A percentile compares a stretch with the other conserved stretches of the same genome.
Evolutionary conservation across 345 rosid genomes (phyloP).

Genomic region (Moringa oleifera): DNA sequence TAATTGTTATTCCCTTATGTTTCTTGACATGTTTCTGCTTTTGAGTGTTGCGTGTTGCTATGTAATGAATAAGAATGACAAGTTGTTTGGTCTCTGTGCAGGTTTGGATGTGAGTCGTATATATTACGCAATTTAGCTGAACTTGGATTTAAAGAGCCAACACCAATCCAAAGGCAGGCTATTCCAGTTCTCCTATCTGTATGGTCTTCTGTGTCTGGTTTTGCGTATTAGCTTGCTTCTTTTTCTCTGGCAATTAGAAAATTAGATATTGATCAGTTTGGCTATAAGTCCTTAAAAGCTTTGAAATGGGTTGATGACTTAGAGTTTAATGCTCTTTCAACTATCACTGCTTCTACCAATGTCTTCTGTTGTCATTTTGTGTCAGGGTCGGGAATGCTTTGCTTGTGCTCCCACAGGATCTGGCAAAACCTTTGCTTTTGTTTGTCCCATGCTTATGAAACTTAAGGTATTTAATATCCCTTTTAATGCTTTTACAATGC

Average conservation of each 20-base stretch:
- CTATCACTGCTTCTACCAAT: background rate
- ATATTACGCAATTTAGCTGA: conserved; percentile 61
- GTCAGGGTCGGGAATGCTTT: conserved; percentile 87
- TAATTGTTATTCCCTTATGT: background rate
- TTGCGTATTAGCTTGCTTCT: background rate
- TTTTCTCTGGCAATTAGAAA: background rate
- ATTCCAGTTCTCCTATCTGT: conserved; percentile 83
- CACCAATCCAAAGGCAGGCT: conserved; percentile 98
- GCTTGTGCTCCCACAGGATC: conserved; percentile 99
- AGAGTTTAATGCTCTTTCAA: background rate
- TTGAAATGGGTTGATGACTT: background rate
- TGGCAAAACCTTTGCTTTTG: conserved; percentile 88
- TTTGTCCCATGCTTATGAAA: conserved; percentile 88
- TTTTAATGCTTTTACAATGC: background rate
- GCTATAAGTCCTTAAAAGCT: background rate
- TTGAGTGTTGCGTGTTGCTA: background rate
- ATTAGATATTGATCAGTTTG: background rate
- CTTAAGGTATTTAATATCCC: conserved; percentile 55
- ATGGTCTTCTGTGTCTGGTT: conserved; percentile 29
- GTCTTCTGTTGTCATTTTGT: conserved; percentile 14
- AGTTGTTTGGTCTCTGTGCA: conserved; percentile 17
- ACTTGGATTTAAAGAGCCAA: conserved; percentile 91
- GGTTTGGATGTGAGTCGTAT: conserved; percentile 64
- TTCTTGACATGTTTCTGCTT: background rate
- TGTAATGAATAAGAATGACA: background rate